A percentile compares a stretch with the other conserved stretches of the same genome.
phyloP scores from a whole-genome alignment of 2,329 filamentous ascomycete genomes.

The Hypoxylon sp. region DNA sequence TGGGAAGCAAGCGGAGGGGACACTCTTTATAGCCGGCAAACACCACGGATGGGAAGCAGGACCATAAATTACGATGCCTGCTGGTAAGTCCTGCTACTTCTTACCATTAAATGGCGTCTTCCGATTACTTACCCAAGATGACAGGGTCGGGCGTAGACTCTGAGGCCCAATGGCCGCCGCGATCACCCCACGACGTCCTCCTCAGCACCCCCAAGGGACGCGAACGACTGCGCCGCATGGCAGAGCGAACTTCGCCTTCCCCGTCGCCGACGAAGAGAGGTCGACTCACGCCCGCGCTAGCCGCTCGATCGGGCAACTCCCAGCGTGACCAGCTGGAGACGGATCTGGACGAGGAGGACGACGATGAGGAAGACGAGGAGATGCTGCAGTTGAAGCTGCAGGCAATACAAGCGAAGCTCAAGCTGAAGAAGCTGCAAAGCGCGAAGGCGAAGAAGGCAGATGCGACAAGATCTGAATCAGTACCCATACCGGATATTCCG shows the following conservation, averaged over 20 bases:
- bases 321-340: conserved; percentile 46
- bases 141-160: conserved; percentile 52
- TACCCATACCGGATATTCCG: conserved; percentile 36
- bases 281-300: conserved; percentile 50
- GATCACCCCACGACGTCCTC: conserved; percentile 73
- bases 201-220: conserved; percentile 81
- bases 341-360: conserved; percentile 62
- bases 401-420: conserved; percentile 88
- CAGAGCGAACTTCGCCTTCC: conserved; percentile 74
- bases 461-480: conserved; percentile 30
- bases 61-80: conserved; percentile 41
- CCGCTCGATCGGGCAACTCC: conserved; percentile 31
- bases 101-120: conserved; percentile 18
- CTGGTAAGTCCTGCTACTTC: conserved; percentile 40
- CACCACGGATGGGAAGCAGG: conserved; percentile 30
- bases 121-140: conserved; percentile 33
- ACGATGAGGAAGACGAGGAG: conserved; percentile 85
- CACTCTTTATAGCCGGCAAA: conserved; percentile 18
- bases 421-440: conserved; percentile 86
- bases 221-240: conserved; percentile 76
- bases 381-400: conserved; percentile 86
- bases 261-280: conserved; percentile 72
- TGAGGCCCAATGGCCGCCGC: conserved; percentile 72
- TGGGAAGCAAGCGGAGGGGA: conserved; percentile 32
- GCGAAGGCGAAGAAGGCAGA: conserved; percentile 58